Conservation (phyloP, 1,284 basidiomycete genomes). For the Cutaneotrichosporon sp. region DNA sequence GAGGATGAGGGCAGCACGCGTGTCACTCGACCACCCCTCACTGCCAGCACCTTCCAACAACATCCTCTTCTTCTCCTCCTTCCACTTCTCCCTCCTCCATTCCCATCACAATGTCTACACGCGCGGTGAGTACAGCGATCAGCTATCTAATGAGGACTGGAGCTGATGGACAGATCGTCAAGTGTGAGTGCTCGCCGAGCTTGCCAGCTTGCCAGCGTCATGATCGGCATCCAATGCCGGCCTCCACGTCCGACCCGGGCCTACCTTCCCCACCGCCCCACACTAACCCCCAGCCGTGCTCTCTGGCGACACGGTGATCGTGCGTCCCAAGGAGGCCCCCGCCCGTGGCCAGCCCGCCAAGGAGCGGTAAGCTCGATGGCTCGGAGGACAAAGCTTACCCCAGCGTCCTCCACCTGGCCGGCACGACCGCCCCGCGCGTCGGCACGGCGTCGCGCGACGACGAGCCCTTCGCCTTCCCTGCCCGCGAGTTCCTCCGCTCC, state of each 20-base stretch:
- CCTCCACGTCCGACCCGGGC: background rate
- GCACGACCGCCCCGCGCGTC: slow-evolving; percentile 75
- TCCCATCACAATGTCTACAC: slow-evolving; percentile 40
- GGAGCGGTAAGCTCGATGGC: slow-evolving; percentile 69
- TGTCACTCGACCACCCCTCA: background rate
- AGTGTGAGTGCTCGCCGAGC: slow-evolving; percentile 37
- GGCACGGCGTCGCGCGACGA: slow-evolving; percentile 80
- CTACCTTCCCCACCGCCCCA: no score
- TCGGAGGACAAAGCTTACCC: background rate
- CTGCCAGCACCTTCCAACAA: background rate
- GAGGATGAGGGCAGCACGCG: background rate
- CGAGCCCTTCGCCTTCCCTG: slow-evolving; percentile 90
- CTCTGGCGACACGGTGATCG: slow-evolving; percentile 82
- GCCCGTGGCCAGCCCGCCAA: slow-evolving; percentile 81
- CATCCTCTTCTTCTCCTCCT: background rate
- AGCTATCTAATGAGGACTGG: background rate
- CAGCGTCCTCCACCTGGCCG: slow-evolving; percentile 83
- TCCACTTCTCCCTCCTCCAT: no score
- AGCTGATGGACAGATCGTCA: slow-evolving; percentile 46
- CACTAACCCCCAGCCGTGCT: slow-evolving; percentile 65
- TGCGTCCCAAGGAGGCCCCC: slow-evolving; percentile 69
- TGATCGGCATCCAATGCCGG: no score
- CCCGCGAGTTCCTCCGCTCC: slow-evolving; percentile 85
- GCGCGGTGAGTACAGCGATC: slow-evolving; percentile 41
- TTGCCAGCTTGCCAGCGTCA: background rate